Evolutionary conservation across 176 grass and related monocot species (phyloP).

Genomic region (Rhynchospora tenuis): DNA sequence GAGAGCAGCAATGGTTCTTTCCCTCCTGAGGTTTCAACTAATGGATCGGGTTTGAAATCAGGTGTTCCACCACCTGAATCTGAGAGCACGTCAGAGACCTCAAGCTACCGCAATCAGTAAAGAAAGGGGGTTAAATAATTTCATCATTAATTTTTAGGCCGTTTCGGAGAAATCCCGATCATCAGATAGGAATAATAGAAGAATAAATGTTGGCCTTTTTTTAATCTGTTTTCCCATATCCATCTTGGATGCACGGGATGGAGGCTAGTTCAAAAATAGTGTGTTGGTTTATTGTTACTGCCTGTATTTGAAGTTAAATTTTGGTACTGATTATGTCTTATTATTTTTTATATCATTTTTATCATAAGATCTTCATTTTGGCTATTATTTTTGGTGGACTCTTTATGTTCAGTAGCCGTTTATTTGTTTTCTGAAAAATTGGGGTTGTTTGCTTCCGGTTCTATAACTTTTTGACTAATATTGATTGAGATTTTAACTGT

Average conservation of each 20-base stretch:
- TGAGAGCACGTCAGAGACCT: constrained; percentile 38
- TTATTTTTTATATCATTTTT: background rate
- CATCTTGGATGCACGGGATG: background rate
- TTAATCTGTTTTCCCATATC: constrained; percentile 14
- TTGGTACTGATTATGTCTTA: constrained; percentile 2
- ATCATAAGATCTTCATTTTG: background rate
- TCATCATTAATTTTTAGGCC: constrained; percentile 7
- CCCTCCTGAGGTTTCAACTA: constrained; percentile 30
- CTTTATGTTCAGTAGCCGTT: background rate
- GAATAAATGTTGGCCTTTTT: constrained; percentile 18
- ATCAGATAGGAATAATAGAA: constrained; percentile 28
- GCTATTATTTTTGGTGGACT: background rate
- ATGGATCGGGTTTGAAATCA: constrained; percentile 24
- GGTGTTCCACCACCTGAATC: constrained; percentile 39
- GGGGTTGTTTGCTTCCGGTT: background rate
- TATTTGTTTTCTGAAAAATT: background rate
- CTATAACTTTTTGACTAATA: background rate
- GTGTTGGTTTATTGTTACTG: constrained; percentile 5
- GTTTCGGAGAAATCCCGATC: background rate
- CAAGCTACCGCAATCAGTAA: constrained; percentile 43
- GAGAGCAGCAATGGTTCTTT: constrained; percentile 32
- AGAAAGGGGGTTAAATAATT: background rate
- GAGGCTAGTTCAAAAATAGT: constrained; percentile 15
- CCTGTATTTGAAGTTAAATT: constrained; percentile 25
- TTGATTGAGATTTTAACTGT: background rate